Conservation (phyloP, 768 basidiomycete species). For the Podaxis rugospora region DNA sequence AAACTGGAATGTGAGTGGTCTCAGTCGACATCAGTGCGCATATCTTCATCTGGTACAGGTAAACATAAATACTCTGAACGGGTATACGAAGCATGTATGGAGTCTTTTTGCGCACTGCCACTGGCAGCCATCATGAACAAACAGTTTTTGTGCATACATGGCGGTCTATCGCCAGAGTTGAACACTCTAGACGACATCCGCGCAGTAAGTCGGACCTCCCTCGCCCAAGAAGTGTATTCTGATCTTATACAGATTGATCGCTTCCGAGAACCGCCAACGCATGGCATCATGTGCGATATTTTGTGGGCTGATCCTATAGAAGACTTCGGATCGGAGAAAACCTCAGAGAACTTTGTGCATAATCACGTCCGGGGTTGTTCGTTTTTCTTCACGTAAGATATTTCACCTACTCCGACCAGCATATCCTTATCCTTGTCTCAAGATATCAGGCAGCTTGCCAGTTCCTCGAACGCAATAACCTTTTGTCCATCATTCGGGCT, state of each 20-base stretch:
- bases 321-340: conserved; percentile 95
- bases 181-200: conserved; percentile 95
- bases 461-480: conserved; percentile 95
- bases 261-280: conserved; percentile 96
- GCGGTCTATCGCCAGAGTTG: conserved; percentile 92
- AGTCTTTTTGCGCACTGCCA: conserved; percentile 92
- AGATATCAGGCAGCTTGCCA: conserved; percentile 96
- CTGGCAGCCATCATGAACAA: conserved; percentile 99
- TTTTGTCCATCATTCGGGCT: conserved; percentile 94
- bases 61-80: conserved; percentile 98
- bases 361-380: conserved; percentile 97
- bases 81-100: conserved; percentile 97
- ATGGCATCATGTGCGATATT: conserved; percentile 98
- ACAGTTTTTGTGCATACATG: conserved; percentile 98
- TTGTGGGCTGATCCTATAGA: conserved; percentile 98
- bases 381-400: conserved; percentile 72
- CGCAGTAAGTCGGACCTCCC: conserved; percentile 45
- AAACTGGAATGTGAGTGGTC: conserved; percentile 86
- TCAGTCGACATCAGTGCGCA: conserved; percentile 1
- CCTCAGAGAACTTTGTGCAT: conserved; percentile 84
- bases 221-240: background rate
- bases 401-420: background rate
- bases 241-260: conserved; percentile 73
- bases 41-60: conserved; percentile 42
- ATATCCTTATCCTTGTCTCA: conserved; percentile 11